Evolutionary conservation across 2,329 filamentous ascomycete genomes (phyloP), one percentile per base, ranked within the genome.

Genomic region (Ophiocordyceps camponoti-saundersi): DNA sequence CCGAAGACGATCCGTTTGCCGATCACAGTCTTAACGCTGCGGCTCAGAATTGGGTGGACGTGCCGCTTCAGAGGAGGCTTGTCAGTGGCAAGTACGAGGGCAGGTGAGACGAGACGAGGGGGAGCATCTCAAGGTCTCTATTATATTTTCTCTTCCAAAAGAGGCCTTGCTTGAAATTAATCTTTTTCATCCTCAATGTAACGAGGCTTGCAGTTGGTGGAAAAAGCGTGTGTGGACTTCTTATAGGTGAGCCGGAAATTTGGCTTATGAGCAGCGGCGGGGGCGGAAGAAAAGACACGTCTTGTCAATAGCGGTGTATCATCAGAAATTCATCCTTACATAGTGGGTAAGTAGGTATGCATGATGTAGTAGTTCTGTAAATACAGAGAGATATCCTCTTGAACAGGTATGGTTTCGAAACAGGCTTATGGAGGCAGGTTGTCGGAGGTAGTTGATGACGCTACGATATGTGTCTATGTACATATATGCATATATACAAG

Each of bases 61-160:
- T 93, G 36, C 75, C 78, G 12, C 69, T 75, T 6, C 65, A 72
- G 47, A 77, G 76, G 62, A 89, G 81, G 65, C 61, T 92, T 53
- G 72, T 84, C 22, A 80, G 77, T 57, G 86, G 85, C 44, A 84
- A 81, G 64, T 94, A 92, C 61, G 77, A 85, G 55, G 75, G 77
- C 42, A 61, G 51, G 43, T 56, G 20, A 21, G 34, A 13, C 34
- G 30, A 3, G 16, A 15, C 30, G 34, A 39, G 16, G 15, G 34
- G 16, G 8, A 18, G 15, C 16, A 1, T 34, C 32, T 3, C 6
- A 15, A n/a, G 13, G 13, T 34, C 6, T 34, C 32, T 12, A 16
- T 2, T 15, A 16, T n/a, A 34, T 16, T 30, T 30, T 30, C 29
- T 34, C 32, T 5, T 29, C 26, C 8, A 29, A 10, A 11, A 10